Evolutionary conservation across 306 rosid species (phyloP), one percentile per base, ranked within the genome.

Genomic region (Casuarina equisetifolia): DNA sequence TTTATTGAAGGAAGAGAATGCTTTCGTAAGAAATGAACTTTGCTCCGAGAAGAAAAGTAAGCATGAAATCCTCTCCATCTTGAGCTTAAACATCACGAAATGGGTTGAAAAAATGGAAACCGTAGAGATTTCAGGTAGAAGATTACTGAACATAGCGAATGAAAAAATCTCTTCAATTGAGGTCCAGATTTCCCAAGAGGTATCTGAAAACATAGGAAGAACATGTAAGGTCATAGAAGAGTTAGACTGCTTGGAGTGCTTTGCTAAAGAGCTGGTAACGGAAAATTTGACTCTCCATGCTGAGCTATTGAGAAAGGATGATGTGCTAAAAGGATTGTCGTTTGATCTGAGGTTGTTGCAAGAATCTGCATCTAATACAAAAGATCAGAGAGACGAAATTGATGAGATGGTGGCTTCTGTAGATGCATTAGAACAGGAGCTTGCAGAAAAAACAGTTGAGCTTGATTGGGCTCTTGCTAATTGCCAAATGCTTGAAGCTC

Each of bases 301-400:
- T 75, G 99, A 95, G 83, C 69, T 91, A 78, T 73, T 83, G 25
- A 85, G 97, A 80, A 95, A 88, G 89, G 97, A 92, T 9, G 96
- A 89, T 51, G 87, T 95, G 70, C 92, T 92, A 51, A 88, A 83
- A 54, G 99, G 99, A 64, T 76, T 95, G 82, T 64, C 88, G 68
- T 95, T 92, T 72, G 99, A 95, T 83, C 81, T 92, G 74, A 92
- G 99, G 82, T 87, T 95, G 89, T 86, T 95, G 83, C 99, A 95
- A 84, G 99, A 95, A 86, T 88, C 99, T 46, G 92, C 99, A 50
- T 91, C 99, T 17, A 89, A 82, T 76, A 86, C 73, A 32, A 89
- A 91, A 84, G 99, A 95, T 81, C 87, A 87, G 68, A 89, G 88
- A 73, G 99, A 91, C 76, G 94, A 92, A 75, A 79, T 89, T 74